Conservation (phyloP, 805 yeast genomes). For the Pichia heedii region DNA sequence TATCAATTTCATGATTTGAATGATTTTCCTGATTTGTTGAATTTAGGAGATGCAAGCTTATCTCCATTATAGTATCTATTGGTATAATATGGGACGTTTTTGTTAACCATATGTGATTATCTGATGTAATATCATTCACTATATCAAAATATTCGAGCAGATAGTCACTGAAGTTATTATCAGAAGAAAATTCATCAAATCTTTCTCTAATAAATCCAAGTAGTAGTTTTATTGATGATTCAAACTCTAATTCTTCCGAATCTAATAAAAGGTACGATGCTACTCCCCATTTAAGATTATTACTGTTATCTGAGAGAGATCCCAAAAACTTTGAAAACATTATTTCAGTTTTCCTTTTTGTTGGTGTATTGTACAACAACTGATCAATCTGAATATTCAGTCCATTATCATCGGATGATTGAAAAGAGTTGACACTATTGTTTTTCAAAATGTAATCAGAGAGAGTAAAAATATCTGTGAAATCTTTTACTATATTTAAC, state of each 20-base stretch:
- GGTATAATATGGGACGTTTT: not conserved
- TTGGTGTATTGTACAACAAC: not conserved
- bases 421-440: not conserved
- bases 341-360: not conserved
- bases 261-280: not conserved
- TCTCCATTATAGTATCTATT: not conserved
- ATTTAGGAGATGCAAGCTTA: conserved; percentile 1
- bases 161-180: not conserved
- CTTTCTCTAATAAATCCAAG: not conserved
- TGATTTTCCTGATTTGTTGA: not conserved
- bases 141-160: not conserved
- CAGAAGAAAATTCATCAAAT: not conserved
- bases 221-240: not conserved
- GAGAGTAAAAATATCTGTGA: not conserved
- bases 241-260: not conserved
- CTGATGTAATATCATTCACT: not conserved
- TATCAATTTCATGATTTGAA: conserved; percentile 3
- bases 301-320: not conserved
- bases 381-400: not conserved
- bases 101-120: not conserved
- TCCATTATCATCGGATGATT: not conserved
- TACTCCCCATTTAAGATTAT: not conserved
- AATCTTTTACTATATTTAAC: not conserved
- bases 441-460: not conserved
- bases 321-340: not conserved